These are phyloP conservation scores for Eleusine coracana DNA, from an alignment of 176 grass and related monocot species.

Conservation along the genomic window DNA sequence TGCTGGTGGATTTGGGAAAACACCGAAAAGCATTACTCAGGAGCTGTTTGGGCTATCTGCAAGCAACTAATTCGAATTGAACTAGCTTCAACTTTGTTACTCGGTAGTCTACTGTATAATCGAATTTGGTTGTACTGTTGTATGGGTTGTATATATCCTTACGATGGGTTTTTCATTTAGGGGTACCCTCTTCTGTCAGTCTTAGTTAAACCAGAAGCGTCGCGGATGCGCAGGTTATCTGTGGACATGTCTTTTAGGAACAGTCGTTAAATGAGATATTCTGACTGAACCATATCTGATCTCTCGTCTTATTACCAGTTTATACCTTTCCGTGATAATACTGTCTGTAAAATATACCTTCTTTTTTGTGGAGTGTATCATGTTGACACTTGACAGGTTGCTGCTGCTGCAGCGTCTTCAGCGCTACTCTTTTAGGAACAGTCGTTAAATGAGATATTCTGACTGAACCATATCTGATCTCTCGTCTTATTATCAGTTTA, in stretches of 20 bases:
- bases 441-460: constrained; percentile 4
- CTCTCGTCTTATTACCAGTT: neutral
- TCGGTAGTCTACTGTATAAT: constrained; percentile 21
- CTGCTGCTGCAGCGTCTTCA: neutral
- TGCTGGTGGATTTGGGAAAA: constrained; percentile 56
- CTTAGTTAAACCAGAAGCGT: constrained; percentile 3
- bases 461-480: neutral
- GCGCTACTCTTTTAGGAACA: constrained; percentile 8
- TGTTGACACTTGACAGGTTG: neutral
- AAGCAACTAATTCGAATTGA: constrained; percentile 21
- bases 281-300: neutral
- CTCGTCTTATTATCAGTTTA: neutral
- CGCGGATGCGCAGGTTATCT: neutral
- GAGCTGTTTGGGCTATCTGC: constrained; percentile 53
- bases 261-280: constrained; percentile 6
- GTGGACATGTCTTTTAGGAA: constrained; percentile 24
- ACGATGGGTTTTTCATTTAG: neutral
- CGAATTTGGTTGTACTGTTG: constrained; percentile 30
- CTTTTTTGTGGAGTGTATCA: neutral
- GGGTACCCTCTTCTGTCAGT: neutral
- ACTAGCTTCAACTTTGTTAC: constrained; percentile 6
- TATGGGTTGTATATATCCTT: constrained; percentile 33
- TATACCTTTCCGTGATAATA: neutral
- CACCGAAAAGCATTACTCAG: constrained; percentile 28
- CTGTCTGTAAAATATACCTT: too few relatives aligned